phyloP scores from a whole-genome alignment of 139 green algal species.

The Mychonastes homosphaera region DNA sequence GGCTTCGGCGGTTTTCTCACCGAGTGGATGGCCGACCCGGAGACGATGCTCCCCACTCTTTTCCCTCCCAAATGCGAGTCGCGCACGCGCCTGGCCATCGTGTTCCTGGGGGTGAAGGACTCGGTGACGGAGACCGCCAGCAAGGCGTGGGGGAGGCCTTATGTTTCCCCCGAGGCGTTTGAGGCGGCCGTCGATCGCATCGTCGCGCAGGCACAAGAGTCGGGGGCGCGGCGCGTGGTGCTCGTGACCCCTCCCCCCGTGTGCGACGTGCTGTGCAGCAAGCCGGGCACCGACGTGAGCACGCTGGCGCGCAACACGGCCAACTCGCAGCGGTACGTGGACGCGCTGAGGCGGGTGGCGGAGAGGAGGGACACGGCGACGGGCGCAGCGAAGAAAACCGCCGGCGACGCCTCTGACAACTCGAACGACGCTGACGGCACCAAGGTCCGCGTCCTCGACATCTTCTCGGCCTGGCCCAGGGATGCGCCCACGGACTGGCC shows the following conservation, averaged over 20 bases:
- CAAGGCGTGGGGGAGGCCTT: conserved; percentile 6
- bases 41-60: conserved; percentile 2
- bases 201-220: background rate
- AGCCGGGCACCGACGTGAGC: background rate
- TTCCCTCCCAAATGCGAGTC: conserved; percentile 1
- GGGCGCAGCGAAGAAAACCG: too few relatives aligned
- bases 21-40: conserved; percentile 7
- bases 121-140: conserved; percentile 1
- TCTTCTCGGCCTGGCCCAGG: conserved; percentile 8
- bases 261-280: conserved; percentile 3
- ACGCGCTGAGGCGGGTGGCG: conserved; percentile 9
- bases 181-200: conserved; percentile 9
- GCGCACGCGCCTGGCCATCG: conserved; percentile 5
- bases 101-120: conserved; percentile 21
- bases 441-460: conserved; percentile 15
- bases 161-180: conserved; percentile 18
- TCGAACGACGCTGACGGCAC: too few relatives aligned
- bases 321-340: conserved; percentile 12
- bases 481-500: conserved; percentile 12
- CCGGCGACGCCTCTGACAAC: too few relatives aligned
- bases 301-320: conserved; percentile 10
- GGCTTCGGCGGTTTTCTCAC: conserved; percentile 21
- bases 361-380: background rate
- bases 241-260: conserved; percentile 19
- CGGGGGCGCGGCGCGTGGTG: conserved; percentile 4